These are phyloP conservation scores for Vanilla planifolia DNA, from an alignment of 106 monocot species.

Conservation along the genomic window DNA sequence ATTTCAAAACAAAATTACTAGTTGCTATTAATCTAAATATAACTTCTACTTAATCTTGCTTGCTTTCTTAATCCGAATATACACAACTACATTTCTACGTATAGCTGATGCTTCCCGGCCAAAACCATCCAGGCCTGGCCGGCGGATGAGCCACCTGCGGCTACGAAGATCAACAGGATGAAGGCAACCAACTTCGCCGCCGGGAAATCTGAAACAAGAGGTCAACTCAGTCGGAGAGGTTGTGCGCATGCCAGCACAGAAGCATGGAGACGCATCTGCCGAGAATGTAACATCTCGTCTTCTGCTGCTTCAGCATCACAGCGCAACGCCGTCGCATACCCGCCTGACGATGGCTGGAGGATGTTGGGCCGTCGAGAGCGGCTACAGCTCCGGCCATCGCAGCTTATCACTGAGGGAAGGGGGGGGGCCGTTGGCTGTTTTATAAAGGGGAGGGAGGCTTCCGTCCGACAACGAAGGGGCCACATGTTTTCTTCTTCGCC, in stretches of 20 bases:
- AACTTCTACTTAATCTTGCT: too few species aligned
- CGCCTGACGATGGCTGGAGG: background rate
- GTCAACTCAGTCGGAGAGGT: conserved; percentile 2
- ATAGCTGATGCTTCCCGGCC: too few species aligned
- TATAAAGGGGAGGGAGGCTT: background rate
- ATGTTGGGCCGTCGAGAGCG: background rate
- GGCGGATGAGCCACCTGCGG: too few species aligned
- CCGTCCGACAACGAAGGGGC: too few species aligned
- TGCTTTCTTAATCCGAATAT: too few species aligned
- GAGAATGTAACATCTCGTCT: conserved; percentile 83
- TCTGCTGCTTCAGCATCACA: conserved; percentile 73
- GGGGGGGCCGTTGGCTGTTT: background rate
- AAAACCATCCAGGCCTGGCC: too few species aligned
- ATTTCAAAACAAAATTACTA: too few species aligned
- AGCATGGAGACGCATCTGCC: conserved; percentile 80
- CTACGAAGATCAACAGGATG: too few species aligned
- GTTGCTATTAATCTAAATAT: too few species aligned
- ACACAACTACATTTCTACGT: too few species aligned
- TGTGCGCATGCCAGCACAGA: conserved; percentile 72
- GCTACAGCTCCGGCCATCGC: background rate
- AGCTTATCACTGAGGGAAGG: background rate
- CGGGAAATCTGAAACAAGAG: too few species aligned
- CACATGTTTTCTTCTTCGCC: background rate
- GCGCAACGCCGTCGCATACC: conserved; percentile 2
- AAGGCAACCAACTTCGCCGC: too few species aligned